Conservation (phyloP, 148 eudicot genomes). For the Spergularia bocconei region DNA sequence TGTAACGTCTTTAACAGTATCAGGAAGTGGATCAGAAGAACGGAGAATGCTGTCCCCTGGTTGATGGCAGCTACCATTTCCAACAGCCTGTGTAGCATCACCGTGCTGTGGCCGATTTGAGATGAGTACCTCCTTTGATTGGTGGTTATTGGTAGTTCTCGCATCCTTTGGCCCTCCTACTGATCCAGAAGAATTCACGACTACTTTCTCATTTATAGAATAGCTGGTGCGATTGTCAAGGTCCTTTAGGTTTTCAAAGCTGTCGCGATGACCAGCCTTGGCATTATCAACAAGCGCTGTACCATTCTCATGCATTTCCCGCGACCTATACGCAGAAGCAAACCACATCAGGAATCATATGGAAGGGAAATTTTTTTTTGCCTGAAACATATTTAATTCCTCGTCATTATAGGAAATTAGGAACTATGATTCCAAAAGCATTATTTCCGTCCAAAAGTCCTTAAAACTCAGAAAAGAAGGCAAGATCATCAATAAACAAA, state of each 20-base stretch:
- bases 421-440: neutral
- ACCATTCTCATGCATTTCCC: slow-evolving; percentile 12
- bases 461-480: neutral
- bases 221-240: neutral
- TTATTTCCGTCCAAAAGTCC: neutral
- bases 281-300: slow-evolving; percentile 3
- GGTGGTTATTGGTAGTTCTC: slow-evolving; percentile 11
- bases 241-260: slow-evolving; percentile 9
- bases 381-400: neutral
- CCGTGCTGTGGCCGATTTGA: neutral
- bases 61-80: neutral
- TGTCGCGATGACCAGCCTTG: neutral
- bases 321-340: slow-evolving; percentile 12
- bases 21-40: neutral
- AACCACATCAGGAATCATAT: neutral
- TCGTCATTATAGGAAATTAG: neutral
- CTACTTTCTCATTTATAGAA: slow-evolving; percentile 7
- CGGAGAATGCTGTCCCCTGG: neutral
- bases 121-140: neutral
- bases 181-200: slow-evolving; percentile 2
- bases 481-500: neutral
- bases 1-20: neutral
- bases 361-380: neutral
- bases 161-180: neutral
- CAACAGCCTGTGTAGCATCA: slow-evolving; percentile 5